Evolutionary conservation across 1,139 yeast species (phyloP), one percentile per base, ranked within the genome.

Genomic region (Debaryomyces subglobosus): DNA sequence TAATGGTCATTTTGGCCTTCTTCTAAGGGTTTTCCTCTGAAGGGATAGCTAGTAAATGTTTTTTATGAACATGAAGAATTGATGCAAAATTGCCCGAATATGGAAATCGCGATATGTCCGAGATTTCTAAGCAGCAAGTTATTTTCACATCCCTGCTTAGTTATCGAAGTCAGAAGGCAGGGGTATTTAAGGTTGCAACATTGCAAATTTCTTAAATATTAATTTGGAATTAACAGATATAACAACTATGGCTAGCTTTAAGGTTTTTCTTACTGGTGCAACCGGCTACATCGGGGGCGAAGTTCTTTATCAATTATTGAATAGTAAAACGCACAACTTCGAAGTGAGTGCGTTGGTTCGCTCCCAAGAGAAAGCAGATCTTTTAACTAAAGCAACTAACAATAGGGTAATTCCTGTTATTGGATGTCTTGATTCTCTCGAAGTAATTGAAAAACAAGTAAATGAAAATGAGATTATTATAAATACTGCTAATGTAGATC

Each of bases 401-500:
- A 46, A 49, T 40, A 48, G 49, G 32, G 57, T 63, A 16, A 47
- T 38, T 2, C 48, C 64, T 12, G 59, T 56, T 0, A 42, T 63
- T 29, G 63, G 75, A 1, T 49, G 54, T 16, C 56, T 72, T 39
- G 65, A 65, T 46, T 60, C 60, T 45, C 21, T 49, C 16, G 58
- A 60, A 2, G 15, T 66, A 4, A 47, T 73, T 18, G 55, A 52
- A 25, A 37, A 60, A 23, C 62, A 65, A 45, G 65, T 61, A 1
- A 46, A 50, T 0, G 47, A 50, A 5, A 63, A 64, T 38, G 71
- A 69, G 49, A 59, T 71, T 37, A 61, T 71, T 23, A 61, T 73
- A 47, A 67, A 71, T 56, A 64, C 76, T 5, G 78, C 78, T 5
- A 60, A 71, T 44, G 71, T 68, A 32, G 75, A 71, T 53, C 69